Evolutionary conservation across 495 filamentous ascomycete genomes (phyloP).

Genomic region (Staphylotrichum longicolle): DNA sequence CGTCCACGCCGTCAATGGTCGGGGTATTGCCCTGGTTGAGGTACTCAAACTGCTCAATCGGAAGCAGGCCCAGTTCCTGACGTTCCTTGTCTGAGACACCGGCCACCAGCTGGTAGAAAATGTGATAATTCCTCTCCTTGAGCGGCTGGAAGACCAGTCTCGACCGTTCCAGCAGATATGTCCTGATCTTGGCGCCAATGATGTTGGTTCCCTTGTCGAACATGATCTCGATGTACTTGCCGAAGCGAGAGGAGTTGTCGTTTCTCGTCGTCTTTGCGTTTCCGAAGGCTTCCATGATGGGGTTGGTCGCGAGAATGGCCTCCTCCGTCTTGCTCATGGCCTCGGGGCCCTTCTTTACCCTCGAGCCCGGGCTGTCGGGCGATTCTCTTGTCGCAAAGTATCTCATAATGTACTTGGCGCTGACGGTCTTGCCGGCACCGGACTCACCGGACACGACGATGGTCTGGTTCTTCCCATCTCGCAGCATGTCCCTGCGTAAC

Average conservation of each 20-base stretch:
- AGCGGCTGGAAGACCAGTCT: constrained; percentile 97
- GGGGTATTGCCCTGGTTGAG: constrained; percentile 93
- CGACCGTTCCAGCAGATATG: constrained; percentile 92
- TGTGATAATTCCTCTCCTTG: constrained; percentile 98
- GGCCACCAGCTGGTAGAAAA: constrained; percentile 98
- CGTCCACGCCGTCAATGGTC: constrained; percentile 90
- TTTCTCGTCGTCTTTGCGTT: constrained; percentile 99
- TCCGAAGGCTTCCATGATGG: constrained; percentile 99
- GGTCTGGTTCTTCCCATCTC: constrained; percentile 93
- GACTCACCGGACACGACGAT: constrained; percentile 99
- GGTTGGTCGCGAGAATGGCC: constrained; percentile 96
- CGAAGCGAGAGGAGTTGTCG: constrained; percentile 98
- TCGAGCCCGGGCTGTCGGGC: constrained; percentile 79
- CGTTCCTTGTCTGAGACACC: constrained; percentile 84
- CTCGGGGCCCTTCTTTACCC: constrained; percentile 74
- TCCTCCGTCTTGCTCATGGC: constrained; percentile 98
- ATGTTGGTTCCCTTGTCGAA: constrained; percentile 95
- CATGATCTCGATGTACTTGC: constrained; percentile 99
- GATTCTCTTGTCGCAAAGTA: constrained; percentile 98
- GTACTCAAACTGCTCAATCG: constrained; percentile 90
- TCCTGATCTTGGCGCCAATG: constrained; percentile 94
- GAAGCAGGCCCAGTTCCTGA: constrained; percentile 69
- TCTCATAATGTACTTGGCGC: constrained; percentile 99
- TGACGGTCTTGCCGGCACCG: constrained; percentile 97
- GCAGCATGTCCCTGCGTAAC: constrained; percentile 84